Base-by-base conservation (phyloP, 768 basidiomycete species). In the Cytidiella melzeri region DNA sequence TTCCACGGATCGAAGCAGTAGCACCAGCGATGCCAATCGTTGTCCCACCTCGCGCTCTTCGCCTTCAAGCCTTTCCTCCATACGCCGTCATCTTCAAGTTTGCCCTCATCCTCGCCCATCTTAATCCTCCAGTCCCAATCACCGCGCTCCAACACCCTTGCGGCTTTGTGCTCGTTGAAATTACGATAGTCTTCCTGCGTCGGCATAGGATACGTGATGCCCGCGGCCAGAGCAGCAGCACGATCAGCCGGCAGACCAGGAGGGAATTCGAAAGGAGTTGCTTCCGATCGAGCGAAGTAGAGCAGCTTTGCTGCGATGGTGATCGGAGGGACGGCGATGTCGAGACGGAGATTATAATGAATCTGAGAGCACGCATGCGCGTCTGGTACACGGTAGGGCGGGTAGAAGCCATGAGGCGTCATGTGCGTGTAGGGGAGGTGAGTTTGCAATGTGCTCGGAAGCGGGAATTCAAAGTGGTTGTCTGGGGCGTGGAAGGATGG, bases 101-200 rank as follows among this genome's bases (percentile, higher is more conserved):
- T 47, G 46, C 41, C 60, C 60, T 7, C 55, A 52, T 45, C 36
- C 18, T 54, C 51, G 38, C 51, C 45, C 61, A 63, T 61, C 30
- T 44, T 66, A 30, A 26, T 36, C 6, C 25, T 4, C 30, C 30
- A 34, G 7, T 67, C 51, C 64, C 62, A 65, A 24, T 49, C 28
- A 18, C 57, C 61, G n/a, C 36, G 44, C 3, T 48, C 48, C 18
- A 60, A 51, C 19, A 67, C 63, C 48, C 67, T 60, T n/a, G 71
- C 72, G 11, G 64, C 58, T 23, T 62, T 60, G 57, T 71, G 59
- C 10, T 66, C 61, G 54, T 84, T 84, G 55, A 81, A 63, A 55
- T 84, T 81, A 13, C 64, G 58, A 19, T 86, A 67, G 63, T 88
- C 85, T 25, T 73, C 81, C 48, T 75, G 74, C 0, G 81, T 84